These are phyloP conservation scores for Aspergillus sp. DNA, from an alignment of 2,329 filamentous ascomycete species.

Conservation along the genomic window DNA sequence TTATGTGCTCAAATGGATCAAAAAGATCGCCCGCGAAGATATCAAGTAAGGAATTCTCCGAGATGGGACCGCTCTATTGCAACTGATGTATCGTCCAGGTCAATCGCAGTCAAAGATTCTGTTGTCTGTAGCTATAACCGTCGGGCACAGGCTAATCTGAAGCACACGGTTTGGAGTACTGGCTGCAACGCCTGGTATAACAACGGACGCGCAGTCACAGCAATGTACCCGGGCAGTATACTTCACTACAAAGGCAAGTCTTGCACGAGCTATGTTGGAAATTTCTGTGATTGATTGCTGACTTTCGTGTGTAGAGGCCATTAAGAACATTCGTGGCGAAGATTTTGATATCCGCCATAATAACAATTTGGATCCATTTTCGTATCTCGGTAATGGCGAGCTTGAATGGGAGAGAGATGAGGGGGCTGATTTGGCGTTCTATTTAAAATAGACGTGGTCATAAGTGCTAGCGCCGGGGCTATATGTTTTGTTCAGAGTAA, in stretches of 20 bases:
- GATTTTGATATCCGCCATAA: slow-evolving; percentile 11
- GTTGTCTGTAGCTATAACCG: slow-evolving; percentile 14
- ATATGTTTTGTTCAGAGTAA: not conserved
- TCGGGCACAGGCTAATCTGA: slow-evolving; percentile 15
- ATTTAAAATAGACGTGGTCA: not conserved
- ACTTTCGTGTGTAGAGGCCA: slow-evolving; percentile 1
- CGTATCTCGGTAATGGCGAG: slow-evolving; percentile 9
- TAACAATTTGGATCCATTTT: slow-evolving; percentile 7
- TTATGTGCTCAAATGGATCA: slow-evolving; percentile 20
- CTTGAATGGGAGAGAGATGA: slow-evolving; percentile 6
- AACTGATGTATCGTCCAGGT: slow-evolving; percentile 3
- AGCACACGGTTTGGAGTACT: slow-evolving; percentile 18
- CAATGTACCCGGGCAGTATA: slow-evolving; percentile 18
- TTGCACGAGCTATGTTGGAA: not conserved
- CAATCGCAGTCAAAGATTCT: slow-evolving; percentile 10
- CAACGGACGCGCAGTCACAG: slow-evolving; percentile 9
- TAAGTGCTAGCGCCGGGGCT: not conserved
- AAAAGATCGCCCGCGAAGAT: slow-evolving; percentile 17
- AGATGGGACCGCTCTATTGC: not conserved
- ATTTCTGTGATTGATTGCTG: not conserved
- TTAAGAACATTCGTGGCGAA: slow-evolving; percentile 10
- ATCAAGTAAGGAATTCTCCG: slow-evolving; percentile 6
- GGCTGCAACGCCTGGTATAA: slow-evolving; percentile 21
- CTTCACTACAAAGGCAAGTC: slow-evolving; percentile 15
- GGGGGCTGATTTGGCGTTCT: slow-evolving; percentile 7